phyloP scores from a whole-genome alignment of 306 rosid genomes.

The Oxytropis ochrocephala region DNA sequence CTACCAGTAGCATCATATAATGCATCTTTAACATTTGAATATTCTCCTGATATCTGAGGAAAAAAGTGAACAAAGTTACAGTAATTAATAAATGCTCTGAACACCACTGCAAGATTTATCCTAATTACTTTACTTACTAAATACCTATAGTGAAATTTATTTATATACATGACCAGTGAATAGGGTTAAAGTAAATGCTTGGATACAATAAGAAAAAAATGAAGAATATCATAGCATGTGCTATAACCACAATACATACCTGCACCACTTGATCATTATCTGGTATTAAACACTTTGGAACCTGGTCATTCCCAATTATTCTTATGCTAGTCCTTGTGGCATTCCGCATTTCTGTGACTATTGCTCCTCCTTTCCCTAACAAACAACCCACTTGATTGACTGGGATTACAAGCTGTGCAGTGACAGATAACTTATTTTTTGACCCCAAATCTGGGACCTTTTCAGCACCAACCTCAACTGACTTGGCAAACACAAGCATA shows the following conservation, averaged over 20 bases:
- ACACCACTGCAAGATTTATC: neutral
- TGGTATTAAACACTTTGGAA: constrained; percentile 70
- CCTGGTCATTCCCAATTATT: constrained; percentile 55
- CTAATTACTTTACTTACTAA: constrained; percentile 15
- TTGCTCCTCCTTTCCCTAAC: constrained; percentile 81
- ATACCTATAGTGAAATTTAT: neutral
- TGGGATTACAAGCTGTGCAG: constrained; percentile 66
- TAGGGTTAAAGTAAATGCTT: neutral
- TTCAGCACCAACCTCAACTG: constrained; percentile 49
- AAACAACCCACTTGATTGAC: constrained; percentile 87
- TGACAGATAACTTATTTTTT: constrained; percentile 45
- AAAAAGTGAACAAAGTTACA: neutral
- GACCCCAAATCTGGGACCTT: constrained; percentile 49
- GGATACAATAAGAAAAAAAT: neutral
- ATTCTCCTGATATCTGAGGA: constrained; percentile 74
- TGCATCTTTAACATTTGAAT: constrained; percentile 79
- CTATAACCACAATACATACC: constrained; percentile 33
- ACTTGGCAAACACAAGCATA: constrained; percentile 75
- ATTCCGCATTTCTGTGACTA: constrained; percentile 76
- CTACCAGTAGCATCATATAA: constrained; percentile 74
- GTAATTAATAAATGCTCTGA: constrained; percentile 11
- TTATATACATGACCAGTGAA: neutral
- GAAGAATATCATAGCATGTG: neutral
- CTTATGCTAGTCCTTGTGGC: constrained; percentile 64
- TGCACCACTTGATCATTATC: constrained; percentile 61